A percentile compares a stretch with the other conserved stretches of the same genome.
These are phyloP conservation scores for Onygena corvina DNA, from an alignment of 2,329 filamentous ascomycete genomes.

Conservation along the genomic window DNA sequence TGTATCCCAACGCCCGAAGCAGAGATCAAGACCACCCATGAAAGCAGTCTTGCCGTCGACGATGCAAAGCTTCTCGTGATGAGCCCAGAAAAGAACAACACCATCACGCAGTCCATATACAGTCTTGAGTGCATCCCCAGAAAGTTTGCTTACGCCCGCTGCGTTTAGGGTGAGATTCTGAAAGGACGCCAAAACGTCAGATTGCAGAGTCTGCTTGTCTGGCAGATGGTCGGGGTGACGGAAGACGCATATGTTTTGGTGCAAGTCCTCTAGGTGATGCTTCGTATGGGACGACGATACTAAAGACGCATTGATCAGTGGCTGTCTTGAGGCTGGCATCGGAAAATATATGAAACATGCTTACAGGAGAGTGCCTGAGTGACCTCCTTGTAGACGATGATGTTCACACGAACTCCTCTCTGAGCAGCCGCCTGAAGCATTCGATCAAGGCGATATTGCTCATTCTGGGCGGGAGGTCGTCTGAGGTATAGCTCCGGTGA, in stretches of 20 bases:
- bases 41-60: conserved; percentile 86
- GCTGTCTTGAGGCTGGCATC: conserved; percentile 9
- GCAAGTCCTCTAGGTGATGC: conserved; percentile 83
- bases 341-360: conserved; percentile 27
- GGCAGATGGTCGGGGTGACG: conserved; percentile 80
- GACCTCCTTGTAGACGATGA: conserved; percentile 89
- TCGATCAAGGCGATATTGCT: conserved; percentile 78
- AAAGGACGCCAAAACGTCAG: conserved; percentile 44
- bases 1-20: conserved; percentile 88
- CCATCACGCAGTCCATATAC: conserved; percentile 73
- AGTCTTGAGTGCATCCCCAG: conserved; percentile 60
- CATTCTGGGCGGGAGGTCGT: conserved; percentile 66
- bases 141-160: conserved; percentile 50
- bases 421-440: conserved; percentile 80
- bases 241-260: conserved; percentile 89
- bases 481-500: conserved; percentile 78
- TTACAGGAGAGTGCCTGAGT: conserved; percentile 66
- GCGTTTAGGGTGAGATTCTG: conserved; percentile 46
- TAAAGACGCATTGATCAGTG: conserved; percentile 22
- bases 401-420: conserved; percentile 84
- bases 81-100: conserved; percentile 91
- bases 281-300: conserved; percentile 73
- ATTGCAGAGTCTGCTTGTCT: conserved; percentile 54
- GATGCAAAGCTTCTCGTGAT: conserved; percentile 95
- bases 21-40: conserved; percentile 86